Conservation (phyloP, 345 rosid species). For the Combretum micranthum region DNA sequence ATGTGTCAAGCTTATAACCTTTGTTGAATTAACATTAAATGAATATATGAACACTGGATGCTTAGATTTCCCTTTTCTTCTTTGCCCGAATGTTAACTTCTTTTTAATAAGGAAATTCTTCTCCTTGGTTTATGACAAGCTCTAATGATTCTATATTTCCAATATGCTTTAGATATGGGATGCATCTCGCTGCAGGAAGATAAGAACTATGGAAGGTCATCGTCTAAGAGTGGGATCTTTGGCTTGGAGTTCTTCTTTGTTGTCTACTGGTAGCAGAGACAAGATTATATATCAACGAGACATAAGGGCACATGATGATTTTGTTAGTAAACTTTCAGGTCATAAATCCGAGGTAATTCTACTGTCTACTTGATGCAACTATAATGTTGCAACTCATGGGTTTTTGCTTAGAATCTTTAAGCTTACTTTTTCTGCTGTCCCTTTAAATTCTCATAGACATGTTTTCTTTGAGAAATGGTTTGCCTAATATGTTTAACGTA, state of each 20-base stretch:
- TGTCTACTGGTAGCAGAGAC: slow-evolving; percentile 97
- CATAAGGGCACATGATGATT: slow-evolving; percentile 70
- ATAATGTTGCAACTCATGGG: too few relatives aligned
- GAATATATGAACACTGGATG: too few relatives aligned
- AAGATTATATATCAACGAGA: slow-evolving; percentile 91
- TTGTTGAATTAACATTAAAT: too few relatives aligned
- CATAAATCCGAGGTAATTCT: slow-evolving; percentile 88
- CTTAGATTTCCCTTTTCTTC: too few relatives aligned
- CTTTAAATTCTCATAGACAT: not conserved
- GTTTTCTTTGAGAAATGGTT: too few relatives aligned
- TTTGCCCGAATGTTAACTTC: too few relatives aligned
- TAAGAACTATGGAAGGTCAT: slow-evolving; percentile 98
- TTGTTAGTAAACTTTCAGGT: slow-evolving; percentile 78
- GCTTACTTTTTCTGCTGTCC: not conserved
- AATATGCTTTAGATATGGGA: slow-evolving; percentile 70
- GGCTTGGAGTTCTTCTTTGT: slow-evolving; percentile 81
- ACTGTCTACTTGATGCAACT: not conserved
- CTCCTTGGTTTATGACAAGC: not conserved
- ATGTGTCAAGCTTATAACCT: too few relatives aligned
- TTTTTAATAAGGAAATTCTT: too few relatives aligned
- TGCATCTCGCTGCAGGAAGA: slow-evolving; percentile 63
- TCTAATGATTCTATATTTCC: slow-evolving; percentile 1
- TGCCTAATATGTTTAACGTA: too few relatives aligned
- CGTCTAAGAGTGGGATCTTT: slow-evolving; percentile 85
- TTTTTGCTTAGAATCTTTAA: not conserved